Conservation (phyloP, 306 rosid genomes). For the Mimosa bimucronata region DNA sequence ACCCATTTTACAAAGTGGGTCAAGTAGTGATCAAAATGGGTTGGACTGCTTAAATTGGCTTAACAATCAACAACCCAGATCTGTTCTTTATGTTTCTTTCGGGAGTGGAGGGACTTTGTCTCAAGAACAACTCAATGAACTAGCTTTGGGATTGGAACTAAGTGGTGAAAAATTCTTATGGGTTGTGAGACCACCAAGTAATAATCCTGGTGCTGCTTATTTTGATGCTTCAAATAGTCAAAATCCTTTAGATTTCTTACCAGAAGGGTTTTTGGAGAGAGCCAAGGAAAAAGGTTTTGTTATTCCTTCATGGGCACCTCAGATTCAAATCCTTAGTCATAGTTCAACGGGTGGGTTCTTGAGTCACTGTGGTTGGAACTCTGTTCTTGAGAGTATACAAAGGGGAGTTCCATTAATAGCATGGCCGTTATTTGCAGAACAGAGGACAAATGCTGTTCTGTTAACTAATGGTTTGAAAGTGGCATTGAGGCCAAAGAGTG, state of each 20-base stretch:
- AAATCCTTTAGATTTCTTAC: conserved; percentile 39
- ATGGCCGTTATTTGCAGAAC: conserved; percentile 39
- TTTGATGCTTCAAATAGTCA: neutral
- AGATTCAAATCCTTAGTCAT: conserved; percentile 38
- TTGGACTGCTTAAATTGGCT: conserved; percentile 39
- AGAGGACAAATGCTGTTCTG: conserved; percentile 20
- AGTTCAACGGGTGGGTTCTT: conserved; percentile 38
- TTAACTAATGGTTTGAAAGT: conserved; percentile 26
- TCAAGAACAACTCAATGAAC: conserved; percentile 41
- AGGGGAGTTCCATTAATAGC: conserved; percentile 32
- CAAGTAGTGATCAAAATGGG: neutral
- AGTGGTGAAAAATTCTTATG: conserved; percentile 47
- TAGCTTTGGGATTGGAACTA: conserved; percentile 48
- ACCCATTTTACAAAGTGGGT: conserved; percentile 34
- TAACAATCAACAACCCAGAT: conserved; percentile 30
- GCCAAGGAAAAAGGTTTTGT: conserved; percentile 43
- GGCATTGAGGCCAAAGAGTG: conserved; percentile 20
- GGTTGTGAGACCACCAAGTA: conserved; percentile 47
- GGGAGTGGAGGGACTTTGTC: conserved; percentile 57
- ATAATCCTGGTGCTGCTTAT: conserved; percentile 36
- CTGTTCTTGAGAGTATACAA: conserved; percentile 17
- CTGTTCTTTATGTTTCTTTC: conserved; percentile 47
- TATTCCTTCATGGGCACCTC: conserved; percentile 49
- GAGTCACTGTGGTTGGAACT: conserved; percentile 40
- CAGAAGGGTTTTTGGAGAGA: conserved; percentile 42